phyloP scores from a whole-genome alignment of 1,139 yeast species.

The Barnettozyma hawaiiensis region DNA sequence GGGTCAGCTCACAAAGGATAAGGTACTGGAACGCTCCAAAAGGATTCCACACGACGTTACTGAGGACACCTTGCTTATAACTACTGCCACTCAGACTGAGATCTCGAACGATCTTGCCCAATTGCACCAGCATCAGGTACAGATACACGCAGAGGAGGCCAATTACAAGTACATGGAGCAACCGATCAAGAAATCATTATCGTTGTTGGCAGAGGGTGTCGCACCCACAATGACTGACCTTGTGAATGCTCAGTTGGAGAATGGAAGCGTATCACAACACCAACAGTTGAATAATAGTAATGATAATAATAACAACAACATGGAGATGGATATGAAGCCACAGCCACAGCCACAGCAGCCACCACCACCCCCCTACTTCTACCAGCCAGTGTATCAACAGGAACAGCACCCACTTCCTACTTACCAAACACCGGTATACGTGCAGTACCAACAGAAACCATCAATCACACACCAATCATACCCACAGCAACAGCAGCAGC shows the following conservation, averaged over 20 bases:
- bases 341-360: background rate
- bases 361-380: too few relatives aligned
- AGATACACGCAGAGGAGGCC: conserved; percentile 17
- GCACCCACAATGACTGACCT: conserved; percentile 26
- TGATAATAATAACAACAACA: background rate
- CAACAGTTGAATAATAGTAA: background rate
- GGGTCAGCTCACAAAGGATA: conserved; percentile 7
- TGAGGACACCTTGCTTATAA: background rate
- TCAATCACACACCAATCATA: background rate
- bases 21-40: background rate
- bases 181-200: conserved; percentile 11
- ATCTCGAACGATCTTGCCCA: conserved; percentile 18
- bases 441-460: background rate
- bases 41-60: background rate
- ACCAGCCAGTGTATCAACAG: too few relatives aligned
- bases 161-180: conserved; percentile 19
- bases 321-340: background rate
- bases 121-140: conserved; percentile 10
- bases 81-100: conserved; percentile 14
- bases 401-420: background rate
- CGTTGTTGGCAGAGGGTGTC: background rate
- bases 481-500: background rate
- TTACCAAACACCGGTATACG: background rate
- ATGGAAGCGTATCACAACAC: conserved; percentile 3
- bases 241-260: conserved; percentile 22